Conservation (phyloP, 257 asterid species). For the Nemophila menziesii region DNA sequence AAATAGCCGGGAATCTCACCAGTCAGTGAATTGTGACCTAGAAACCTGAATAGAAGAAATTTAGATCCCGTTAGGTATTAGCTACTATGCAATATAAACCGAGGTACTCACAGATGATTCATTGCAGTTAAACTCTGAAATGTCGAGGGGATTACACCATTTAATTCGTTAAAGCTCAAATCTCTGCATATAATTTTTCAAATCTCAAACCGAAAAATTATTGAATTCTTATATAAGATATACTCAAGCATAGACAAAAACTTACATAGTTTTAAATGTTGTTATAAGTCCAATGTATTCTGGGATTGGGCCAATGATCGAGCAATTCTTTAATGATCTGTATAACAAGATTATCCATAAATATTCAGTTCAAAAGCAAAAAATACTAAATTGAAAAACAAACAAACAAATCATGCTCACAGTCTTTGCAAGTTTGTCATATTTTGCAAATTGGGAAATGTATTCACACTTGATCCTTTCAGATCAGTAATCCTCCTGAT, state of each 20-base stretch:
- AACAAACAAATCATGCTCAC: constrained; percentile 37
- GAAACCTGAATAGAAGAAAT: constrained; percentile 39
- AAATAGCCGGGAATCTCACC: constrained; percentile 58
- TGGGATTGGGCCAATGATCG: constrained; percentile 57
- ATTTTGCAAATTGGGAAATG: constrained; percentile 46
- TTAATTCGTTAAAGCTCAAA: constrained; percentile 68
- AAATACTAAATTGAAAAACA: background rate
- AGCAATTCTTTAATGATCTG: constrained; percentile 76
- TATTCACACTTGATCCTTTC: constrained; percentile 28
- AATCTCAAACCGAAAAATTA: no score
- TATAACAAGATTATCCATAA: constrained; percentile 19
- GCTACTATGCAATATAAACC: background rate
- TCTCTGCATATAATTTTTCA: constrained; percentile 43
- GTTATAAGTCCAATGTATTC: constrained; percentile 25
- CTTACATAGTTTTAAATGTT: constrained; percentile 42
- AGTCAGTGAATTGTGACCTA: constrained; percentile 56
- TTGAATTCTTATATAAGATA: no score
- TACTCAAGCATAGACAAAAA: no score
- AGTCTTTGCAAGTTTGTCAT: constrained; percentile 14
- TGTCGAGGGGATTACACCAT: constrained; percentile 29
- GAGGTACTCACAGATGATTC: constrained; percentile 30
- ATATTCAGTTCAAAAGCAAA: constrained; percentile 5
- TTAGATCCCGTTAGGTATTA: background rate
- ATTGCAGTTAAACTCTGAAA: constrained; percentile 11
- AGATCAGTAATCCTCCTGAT: constrained; percentile 69